These are phyloP conservation scores for Coemansia sp. DNA, from an alignment of 371 early-diverging fungal genomes.

Conservation along the genomic window DNA sequence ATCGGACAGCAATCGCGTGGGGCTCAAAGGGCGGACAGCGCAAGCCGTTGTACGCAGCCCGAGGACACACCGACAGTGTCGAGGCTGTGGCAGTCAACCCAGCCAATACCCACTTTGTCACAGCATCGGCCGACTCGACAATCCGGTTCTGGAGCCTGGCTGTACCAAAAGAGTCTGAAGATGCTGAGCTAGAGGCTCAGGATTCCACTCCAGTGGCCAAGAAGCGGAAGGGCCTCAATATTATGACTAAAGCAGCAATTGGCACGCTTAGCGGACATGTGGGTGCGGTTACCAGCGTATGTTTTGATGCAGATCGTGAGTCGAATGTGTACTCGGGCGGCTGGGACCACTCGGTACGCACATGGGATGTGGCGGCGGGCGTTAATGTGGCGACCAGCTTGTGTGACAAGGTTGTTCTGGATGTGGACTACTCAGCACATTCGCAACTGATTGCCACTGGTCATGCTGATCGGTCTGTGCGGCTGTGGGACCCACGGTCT, in stretches of 20 bases:
- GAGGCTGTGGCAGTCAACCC: slow-evolving; percentile 61
- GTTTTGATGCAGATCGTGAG: slow-evolving; percentile 61
- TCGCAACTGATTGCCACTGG: slow-evolving; percentile 82
- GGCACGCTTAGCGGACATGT: slow-evolving; percentile 70
- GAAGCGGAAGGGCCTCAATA: slow-evolving; percentile 25
- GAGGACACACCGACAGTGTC: slow-evolving; percentile 76
- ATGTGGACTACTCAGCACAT: slow-evolving; percentile 68
- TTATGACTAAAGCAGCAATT: slow-evolving; percentile 39
- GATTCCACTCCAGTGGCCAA: slow-evolving; percentile 55
- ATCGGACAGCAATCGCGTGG: slow-evolving; percentile 49
- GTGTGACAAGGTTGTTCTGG: slow-evolving; percentile 83
- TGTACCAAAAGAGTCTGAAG: slow-evolving; percentile 62
- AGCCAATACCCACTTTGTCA: slow-evolving; percentile 64
- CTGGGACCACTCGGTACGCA: slow-evolving; percentile 89
- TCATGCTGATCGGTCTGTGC: slow-evolving; percentile 74
- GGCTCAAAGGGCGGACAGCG: slow-evolving; percentile 26
- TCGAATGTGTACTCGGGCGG: slow-evolving; percentile 77
- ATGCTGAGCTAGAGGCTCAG: slow-evolving; percentile 45
- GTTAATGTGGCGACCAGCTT: slow-evolving; percentile 76
- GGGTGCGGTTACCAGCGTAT: slow-evolving; percentile 76
- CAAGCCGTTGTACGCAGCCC: slow-evolving; percentile 65
- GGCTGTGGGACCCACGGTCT: slow-evolving; percentile 87
- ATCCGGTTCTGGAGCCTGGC: slow-evolving; percentile 76
- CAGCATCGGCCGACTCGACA: slow-evolving; percentile 76
- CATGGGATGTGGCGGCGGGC: slow-evolving; percentile 83